Conservation (phyloP, 768 basidiomycete species). For the Tylopilus sp. region DNA sequence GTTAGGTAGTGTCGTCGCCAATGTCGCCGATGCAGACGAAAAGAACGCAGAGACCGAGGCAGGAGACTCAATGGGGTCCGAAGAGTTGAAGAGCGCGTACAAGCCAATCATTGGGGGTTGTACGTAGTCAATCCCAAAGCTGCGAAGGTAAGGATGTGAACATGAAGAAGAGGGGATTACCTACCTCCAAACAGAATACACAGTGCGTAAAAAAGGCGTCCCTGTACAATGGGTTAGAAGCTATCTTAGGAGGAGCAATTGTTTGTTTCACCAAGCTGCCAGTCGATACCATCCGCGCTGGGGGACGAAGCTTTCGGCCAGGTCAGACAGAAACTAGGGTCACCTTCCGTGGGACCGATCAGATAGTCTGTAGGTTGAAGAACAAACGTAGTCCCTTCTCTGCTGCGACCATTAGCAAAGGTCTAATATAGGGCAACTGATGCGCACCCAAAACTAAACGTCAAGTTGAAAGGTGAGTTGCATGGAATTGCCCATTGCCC, state of each 20-base stretch:
- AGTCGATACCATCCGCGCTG: conserved; percentile 72
- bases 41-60: conserved; percentile 47
- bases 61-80: conserved; percentile 39
- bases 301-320: conserved; percentile 72
- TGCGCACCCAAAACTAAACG: conserved; percentile 68
- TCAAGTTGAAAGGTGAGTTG: conserved; percentile 50
- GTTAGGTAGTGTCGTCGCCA: conserved; percentile 71
- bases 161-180: neutral
- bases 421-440: neutral
- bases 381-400: conserved; percentile 42
- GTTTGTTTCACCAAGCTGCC: conserved; percentile 64
- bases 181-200: conserved; percentile 78
- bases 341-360: conserved; percentile 62
- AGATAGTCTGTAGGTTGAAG: conserved; percentile 75
- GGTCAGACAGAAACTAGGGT: conserved; percentile 65
- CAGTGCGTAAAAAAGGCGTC: conserved; percentile 64
- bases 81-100: conserved; percentile 54
- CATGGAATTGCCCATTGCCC: conserved; percentile 82
- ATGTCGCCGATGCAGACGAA: conserved; percentile 59
- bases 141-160: conserved; percentile 25
- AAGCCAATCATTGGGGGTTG: conserved; percentile 80
- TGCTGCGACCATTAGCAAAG: conserved; percentile 7
- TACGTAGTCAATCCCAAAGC: conserved; percentile 69
- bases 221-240: conserved; percentile 35
- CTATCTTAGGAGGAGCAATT: neutral